A percentile compares a stretch with the other conserved stretches of the same genome.
Conservation (phyloP, 2,329 filamentous ascomycete genomes). For the Chrysoporthe puriensis region DNA sequence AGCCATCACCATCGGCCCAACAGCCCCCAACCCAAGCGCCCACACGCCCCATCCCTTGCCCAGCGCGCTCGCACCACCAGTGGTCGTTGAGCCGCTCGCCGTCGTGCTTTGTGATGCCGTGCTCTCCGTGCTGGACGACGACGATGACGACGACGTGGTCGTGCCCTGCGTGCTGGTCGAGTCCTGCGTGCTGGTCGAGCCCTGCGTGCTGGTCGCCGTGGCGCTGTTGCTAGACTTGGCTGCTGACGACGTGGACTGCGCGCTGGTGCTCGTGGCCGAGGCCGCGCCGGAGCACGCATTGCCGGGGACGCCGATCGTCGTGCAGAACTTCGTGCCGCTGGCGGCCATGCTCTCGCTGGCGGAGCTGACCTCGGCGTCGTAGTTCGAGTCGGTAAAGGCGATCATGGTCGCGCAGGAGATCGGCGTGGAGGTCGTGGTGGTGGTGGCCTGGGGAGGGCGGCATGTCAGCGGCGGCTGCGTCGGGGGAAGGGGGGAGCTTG, state of each 20-base stretch:
- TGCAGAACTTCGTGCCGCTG: constrained; percentile 7
- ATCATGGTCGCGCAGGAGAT: constrained; percentile 12
- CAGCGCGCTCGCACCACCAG: not conserved
- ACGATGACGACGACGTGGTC: not conserved
- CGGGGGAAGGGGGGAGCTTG: not conserved
- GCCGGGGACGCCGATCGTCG: not conserved
- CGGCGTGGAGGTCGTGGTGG: not conserved
- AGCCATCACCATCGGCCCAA: constrained; percentile 7
- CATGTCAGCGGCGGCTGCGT: not conserved
- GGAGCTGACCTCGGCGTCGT: constrained; percentile 8
- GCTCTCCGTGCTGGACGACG: not conserved
- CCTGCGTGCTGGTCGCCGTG: not conserved
- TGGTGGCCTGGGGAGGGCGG: constrained; percentile 4
- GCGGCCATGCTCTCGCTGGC: not conserved
- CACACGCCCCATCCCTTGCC: not conserved
- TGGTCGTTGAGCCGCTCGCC: not conserved
- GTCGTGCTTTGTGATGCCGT: not conserved
- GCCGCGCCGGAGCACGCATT: not conserved
- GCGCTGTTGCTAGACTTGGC: not conserved
- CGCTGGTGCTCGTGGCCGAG: not conserved
- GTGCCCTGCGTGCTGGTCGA: not conserved
- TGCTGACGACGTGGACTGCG: not conserved
- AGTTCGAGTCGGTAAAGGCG: constrained; percentile 11
- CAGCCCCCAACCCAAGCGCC: constrained; percentile 6
- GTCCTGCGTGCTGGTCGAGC: not conserved